Percentiles rank a stretch among this genome's conserved stretches.
Evolutionary conservation across 441 rosid species (phyloP).

Genomic region (Corymbia citriodora): DNA sequence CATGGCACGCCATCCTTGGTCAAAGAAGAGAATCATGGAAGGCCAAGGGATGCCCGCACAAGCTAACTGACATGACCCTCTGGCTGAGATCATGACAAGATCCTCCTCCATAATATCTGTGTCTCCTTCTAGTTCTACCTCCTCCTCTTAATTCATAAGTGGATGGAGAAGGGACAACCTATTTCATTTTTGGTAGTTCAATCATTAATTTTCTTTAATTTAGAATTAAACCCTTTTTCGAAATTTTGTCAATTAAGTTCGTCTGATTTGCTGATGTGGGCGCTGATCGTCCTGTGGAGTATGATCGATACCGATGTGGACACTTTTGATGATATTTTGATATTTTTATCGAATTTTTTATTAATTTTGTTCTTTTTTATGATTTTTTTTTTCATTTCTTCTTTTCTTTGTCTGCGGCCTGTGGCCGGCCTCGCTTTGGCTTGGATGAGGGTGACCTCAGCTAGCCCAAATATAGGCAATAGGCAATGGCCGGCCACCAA

Average conservation of each 20-base stretch:
- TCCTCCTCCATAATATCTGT: background rate
- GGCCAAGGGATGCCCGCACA: background rate
- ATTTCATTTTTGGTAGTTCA: too few relatives aligned
- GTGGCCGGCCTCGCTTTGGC: background rate
- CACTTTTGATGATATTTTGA: too few relatives aligned
- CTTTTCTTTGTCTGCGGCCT: background rate
- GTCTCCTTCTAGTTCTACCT: background rate
- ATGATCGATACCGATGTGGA: too few relatives aligned
- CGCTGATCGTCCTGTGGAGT: too few relatives aligned
- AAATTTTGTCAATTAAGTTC: too few relatives aligned
- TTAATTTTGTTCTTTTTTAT: too few relatives aligned
- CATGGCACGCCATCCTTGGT: background rate
- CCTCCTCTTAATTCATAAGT: background rate
- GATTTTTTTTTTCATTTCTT: background rate
- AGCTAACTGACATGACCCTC: background rate
- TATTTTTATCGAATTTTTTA: too few relatives aligned
- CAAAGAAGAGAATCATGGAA: background rate
- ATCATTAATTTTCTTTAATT: too few relatives aligned
- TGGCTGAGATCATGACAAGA: background rate
- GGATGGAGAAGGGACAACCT: too few relatives aligned
- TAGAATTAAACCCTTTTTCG: too few relatives aligned
- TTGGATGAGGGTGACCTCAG: background rate
- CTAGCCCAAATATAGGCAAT: background rate
- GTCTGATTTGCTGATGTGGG: rapidly evolving
- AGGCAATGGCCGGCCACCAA: background rate